Evolutionary conservation across 371 early-diverging fungal species (phyloP).

Genomic region (Catenaria anguillulae): DNA sequence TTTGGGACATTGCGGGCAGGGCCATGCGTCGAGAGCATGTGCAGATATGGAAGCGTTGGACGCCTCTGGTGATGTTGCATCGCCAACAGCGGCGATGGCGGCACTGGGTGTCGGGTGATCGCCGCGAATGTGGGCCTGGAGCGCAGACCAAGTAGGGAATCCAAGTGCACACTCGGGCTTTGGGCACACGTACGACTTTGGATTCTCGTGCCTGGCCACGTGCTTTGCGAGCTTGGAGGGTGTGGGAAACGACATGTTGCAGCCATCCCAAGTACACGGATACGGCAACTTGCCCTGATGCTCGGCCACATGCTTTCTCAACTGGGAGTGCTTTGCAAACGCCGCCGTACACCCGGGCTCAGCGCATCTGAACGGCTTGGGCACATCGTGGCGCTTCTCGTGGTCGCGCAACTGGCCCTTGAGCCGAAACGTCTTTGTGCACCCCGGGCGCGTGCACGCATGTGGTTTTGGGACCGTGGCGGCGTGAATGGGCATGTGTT

Average conservation of each 20-base stretch:
- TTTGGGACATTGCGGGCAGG: not conserved
- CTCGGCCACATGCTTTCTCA: not conserved
- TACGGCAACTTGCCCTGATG: not conserved
- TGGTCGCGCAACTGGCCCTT: not conserved
- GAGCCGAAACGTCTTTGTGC: not conserved
- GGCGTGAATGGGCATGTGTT: not conserved
- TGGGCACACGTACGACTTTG: not conserved
- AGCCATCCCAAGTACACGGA: not conserved
- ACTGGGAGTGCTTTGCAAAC: not conserved
- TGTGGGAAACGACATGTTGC: not conserved
- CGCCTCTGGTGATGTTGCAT: too few species aligned
- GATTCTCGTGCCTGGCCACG: not conserved
- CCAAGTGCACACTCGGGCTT: not conserved
- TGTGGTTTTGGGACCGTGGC: not conserved
- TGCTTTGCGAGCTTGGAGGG: slow-evolving; percentile 1
- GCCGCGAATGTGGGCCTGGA: not conserved
- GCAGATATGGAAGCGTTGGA: too few species aligned
- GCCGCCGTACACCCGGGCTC: not conserved
- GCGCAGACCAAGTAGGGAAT: not conserved
- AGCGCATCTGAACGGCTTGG: not conserved
- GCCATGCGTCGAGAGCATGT: too few species aligned
- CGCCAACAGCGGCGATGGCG: not conserved
- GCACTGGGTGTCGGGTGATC: too few species aligned
- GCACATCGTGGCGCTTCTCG: not conserved
- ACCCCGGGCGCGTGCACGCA: not conserved